These are phyloP conservation scores for Claviceps africana DNA, from an alignment of 2,329 filamentous ascomycete species.

Conservation along the genomic window DNA sequence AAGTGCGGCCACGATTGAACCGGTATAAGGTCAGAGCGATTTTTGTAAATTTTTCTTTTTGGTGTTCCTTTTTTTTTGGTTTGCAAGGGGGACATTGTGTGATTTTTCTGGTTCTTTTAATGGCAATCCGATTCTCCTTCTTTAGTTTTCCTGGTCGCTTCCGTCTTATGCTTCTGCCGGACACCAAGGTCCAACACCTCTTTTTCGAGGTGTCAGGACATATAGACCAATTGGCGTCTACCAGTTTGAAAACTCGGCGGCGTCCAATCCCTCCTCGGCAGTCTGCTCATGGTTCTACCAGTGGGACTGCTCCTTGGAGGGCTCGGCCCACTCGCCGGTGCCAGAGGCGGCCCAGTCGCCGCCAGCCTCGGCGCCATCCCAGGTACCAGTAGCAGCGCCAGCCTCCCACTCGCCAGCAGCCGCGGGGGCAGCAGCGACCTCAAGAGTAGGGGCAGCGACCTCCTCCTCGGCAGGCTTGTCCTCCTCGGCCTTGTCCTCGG, in stretches of 20 bases:
- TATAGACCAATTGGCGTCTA: constrained; percentile 4
- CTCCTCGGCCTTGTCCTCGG: constrained; percentile 94
- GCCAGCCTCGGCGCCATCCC: constrained; percentile 42
- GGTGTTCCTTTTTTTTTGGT: not conserved
- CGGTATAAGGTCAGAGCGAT: constrained; percentile 9
- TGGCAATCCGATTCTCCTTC: not conserved
- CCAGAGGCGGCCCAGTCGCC: constrained; percentile 54
- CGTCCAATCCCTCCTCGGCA: constrained; percentile 5
- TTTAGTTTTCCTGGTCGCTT: not conserved
- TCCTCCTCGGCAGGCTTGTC: constrained; percentile 79
- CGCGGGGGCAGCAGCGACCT: constrained; percentile 57
- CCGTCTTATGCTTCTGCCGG: not conserved
- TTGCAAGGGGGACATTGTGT: not conserved
- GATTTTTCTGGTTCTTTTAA: not conserved
- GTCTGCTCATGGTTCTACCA: constrained; percentile 29
- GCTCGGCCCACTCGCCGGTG: constrained; percentile 52
- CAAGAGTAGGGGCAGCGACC: constrained; percentile 64
- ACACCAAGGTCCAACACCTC: not conserved
- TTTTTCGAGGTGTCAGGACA: not conserved
- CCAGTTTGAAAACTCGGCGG: constrained; percentile 5
- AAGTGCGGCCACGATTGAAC: constrained; percentile 57
- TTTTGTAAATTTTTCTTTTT: not conserved
- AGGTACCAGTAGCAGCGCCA: constrained; percentile 47
- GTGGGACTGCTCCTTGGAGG: constrained; percentile 37
- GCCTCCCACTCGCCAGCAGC: constrained; percentile 72